Percentiles rank a stretch among this genome's conserved stretches.
Conservation (phyloP, 164 flowering plant species). For the Magnolia kwangsiensis region DNA sequence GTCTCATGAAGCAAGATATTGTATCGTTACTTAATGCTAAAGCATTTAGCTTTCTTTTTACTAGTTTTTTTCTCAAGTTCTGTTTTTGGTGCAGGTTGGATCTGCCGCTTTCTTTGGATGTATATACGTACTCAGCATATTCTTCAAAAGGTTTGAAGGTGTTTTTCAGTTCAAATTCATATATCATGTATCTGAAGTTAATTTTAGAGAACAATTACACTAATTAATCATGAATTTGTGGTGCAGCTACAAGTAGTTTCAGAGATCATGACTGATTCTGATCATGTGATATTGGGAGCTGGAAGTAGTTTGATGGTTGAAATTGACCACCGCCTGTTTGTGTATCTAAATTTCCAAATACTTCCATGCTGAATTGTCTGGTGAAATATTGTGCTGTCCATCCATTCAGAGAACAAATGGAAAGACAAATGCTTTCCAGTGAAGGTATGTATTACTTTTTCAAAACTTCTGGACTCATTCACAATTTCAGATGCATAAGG, state of each 20-base stretch:
- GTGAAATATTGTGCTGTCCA: neutral
- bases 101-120: neutral
- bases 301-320: neutral
- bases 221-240: neutral
- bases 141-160: neutral
- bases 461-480: neutral
- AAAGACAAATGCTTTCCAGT: neutral
- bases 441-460: neutral
- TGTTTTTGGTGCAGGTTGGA: slow-evolving; percentile 7
- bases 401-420: neutral
- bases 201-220: neutral
- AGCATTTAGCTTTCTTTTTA: slow-evolving; percentile 2
- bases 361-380: neutral
- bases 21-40: neutral
- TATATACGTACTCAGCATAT: neutral
- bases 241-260: neutral
- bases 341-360: slow-evolving; percentile 1
- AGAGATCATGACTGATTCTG: neutral
- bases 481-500: neutral
- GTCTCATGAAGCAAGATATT: neutral
- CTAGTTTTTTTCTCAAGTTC: neutral
- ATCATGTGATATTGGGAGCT: slow-evolving; percentile 4
- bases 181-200: neutral
- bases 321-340: slow-evolving; percentile 1
- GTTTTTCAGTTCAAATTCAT: neutral